Evolutionary conservation across 2,329 filamentous ascomycete species (phyloP), one percentile per base, ranked within the genome.

Genomic region (Rhynchosporium agropyri): DNA sequence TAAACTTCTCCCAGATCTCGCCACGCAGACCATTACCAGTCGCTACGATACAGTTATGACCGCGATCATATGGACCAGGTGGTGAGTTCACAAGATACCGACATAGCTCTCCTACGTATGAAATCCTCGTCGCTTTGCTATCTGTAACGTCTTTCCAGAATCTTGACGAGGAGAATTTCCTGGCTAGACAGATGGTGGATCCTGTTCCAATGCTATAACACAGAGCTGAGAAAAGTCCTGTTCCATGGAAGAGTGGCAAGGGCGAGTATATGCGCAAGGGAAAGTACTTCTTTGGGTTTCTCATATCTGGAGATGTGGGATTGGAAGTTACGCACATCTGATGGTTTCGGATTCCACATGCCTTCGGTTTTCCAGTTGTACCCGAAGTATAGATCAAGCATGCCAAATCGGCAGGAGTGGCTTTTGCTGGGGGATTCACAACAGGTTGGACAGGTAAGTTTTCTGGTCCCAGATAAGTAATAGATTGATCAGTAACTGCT

Each of bases 21-120:
- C 72, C 75, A 1, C 79, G 75, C 9, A 83, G 68, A 0, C 80
- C 80, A 57, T 82, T 83, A 0, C 80, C 80, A n/a, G 70, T 69
- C 3, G 78, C 79, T 0, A 79, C 75, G 28, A 77, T 78, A 62
- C 78, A 78, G 3, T 74, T 70, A 67, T 83, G 80, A 26, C 75
- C 70, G 12, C 72, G 71, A 64, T 82, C 80, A 31, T 79, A 79
- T 0, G 77, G 77, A 0, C 77, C 77, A 0, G 78, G 75, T 0
- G 79, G 77, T 0, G 77, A 75, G 26, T 77, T 74, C 9, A 82
- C 72, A 1, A 83, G 74, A 63, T 82, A 83, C 6, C 80, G 75
- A 62, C 78, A 81, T 5, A 81, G 70, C 68, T 83, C 80, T 36
- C 80, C 80, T 20, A 83, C 80, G 62, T 78, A 81, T 3, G 80